These are phyloP conservation scores for Scenedesmus sp. DNA, from an alignment of 163 green algal species.

Conservation along the genomic window DNA sequence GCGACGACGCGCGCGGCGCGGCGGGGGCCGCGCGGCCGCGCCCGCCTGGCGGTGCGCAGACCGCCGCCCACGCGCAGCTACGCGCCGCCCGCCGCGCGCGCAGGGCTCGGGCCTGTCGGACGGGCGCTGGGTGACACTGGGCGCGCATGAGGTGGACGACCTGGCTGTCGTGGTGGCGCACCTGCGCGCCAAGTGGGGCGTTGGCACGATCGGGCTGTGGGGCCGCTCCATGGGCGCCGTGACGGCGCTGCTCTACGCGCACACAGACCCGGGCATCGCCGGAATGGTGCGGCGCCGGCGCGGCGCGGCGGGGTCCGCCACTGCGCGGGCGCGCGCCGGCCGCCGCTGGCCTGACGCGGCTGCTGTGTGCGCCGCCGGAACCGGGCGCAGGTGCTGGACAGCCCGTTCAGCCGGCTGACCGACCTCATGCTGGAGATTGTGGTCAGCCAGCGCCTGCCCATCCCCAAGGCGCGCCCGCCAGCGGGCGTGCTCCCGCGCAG, in stretches of 20 bases:
- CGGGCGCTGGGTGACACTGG: constrained; percentile 93
- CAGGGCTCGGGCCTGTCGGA: constrained; percentile 92
- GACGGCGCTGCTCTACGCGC: constrained; percentile 91
- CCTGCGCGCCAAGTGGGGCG: constrained; percentile 57
- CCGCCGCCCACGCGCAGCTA: too few relatives aligned
- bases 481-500: too few relatives aligned
- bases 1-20: too few relatives aligned
- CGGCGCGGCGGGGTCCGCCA: too few relatives aligned
- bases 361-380: too few relatives aligned
- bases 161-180: constrained; percentile 68
- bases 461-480: constrained; percentile 62
- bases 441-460: constrained; percentile 72
- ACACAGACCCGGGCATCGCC: too few relatives aligned
- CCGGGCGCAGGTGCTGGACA: constrained; percentile 80
- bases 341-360: too few relatives aligned
- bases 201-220: constrained; percentile 90
- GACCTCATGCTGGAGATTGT: constrained; percentile 93
- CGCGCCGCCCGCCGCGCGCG: not conserved
- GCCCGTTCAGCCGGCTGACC: constrained; percentile 84
- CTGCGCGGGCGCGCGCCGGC: too few relatives aligned
- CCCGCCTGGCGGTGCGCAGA: too few relatives aligned
- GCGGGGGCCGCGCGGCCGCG: too few relatives aligned
- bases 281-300: too few relatives aligned
- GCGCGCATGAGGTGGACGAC: constrained; percentile 89
- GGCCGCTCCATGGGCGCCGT: constrained; percentile 96